Base-by-base conservation (phyloP, 2,329 filamentous ascomycete species). In the Microdochium paspali region DNA sequence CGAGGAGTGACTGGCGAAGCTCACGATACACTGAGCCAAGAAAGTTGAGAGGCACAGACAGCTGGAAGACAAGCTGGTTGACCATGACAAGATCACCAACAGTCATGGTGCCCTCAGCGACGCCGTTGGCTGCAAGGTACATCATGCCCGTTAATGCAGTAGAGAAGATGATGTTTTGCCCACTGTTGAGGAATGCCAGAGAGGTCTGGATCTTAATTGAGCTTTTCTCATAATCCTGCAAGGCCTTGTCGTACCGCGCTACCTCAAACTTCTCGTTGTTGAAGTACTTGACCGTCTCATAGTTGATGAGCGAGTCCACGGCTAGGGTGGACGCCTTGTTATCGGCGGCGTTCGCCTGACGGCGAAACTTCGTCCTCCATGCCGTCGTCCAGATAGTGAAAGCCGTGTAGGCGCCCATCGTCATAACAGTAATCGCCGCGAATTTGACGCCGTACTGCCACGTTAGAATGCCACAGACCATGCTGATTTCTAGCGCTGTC, bases 281-380 rank as follows among this genome's bases (percentile, higher is more conserved):
- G 71, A 97, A 98, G 70, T 97, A 95, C 68, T 98, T 98, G 61
- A 98, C 93, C 13, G 94, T 91, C 67, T 98, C 93, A 61, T 96
- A 98, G 70, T 98, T 98, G 73, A 98, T 95, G 45, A 98, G 72
- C 1, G 90, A 95, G 68, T 98, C 93, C 1, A 97, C 90, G 0
- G 91, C 91, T 7, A 97, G 89, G 0, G 91, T 97, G 1, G 91
- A 94, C 0, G 89, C 93, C 62, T 84, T 88, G 67, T 97, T 98
- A 58, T 98, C 94, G 1, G 93, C 94, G 5, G 90, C 89, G 63
- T 98, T 98, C 32, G 93, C 90, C 66, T 94, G 87, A 58, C 91
- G 86, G 44, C 94, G 80, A 65, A 98, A 98, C 65, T 94, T 94
- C 3, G 94, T 98, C 58, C 94, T 79, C 94, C 93, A 98, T 1